Evolutionary conservation across 1,284 basidiomycete genomes (phyloP).

Genomic region (Porogramme epimiltina): DNA sequence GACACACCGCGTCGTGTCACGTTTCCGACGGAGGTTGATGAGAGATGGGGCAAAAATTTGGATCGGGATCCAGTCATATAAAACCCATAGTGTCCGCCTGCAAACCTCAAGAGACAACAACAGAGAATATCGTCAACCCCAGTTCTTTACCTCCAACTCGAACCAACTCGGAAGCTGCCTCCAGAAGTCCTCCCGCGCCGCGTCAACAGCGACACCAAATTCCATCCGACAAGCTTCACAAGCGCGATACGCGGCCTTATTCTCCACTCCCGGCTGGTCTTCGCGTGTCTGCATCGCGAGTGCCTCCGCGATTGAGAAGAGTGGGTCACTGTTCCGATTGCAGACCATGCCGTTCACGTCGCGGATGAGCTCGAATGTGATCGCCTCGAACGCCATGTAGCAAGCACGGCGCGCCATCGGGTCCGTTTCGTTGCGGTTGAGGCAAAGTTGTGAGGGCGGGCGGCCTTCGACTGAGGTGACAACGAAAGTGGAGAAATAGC

Average conservation of each 20-base stretch:
- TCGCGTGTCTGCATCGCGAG: slow-evolving; percentile 62
- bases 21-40: background rate
- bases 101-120: background rate
- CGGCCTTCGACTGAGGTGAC: slow-evolving; percentile 70
- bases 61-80: background rate
- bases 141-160: slow-evolving; percentile 52
- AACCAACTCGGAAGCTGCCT: slow-evolving; percentile 66
- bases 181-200: slow-evolving; percentile 65
- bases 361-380: slow-evolving; percentile 69
- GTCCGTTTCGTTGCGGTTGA: slow-evolving; percentile 47
- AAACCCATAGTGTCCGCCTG: background rate
- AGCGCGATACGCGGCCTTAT: slow-evolving; percentile 47
- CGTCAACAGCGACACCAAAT: slow-evolving; percentile 56
- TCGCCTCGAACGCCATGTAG: slow-evolving; percentile 68
- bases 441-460: slow-evolving; percentile 49
- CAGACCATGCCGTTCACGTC: slow-evolving; percentile 69
- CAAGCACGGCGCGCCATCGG: slow-evolving; percentile 51
- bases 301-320: slow-evolving; percentile 67
- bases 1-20: slow-evolving; percentile 15
- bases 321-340: slow-evolving; percentile 65
- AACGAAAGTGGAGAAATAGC: slow-evolving; percentile 74
- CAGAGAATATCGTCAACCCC: slow-evolving; percentile 41
- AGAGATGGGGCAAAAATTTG: too few species aligned
- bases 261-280: slow-evolving; percentile 43
- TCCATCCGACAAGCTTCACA: slow-evolving; percentile 67